A percentile compares a stretch with the other conserved stretches of the same genome.
Conservation (phyloP, 257 asterid species). For the Verbena officinalis region DNA sequence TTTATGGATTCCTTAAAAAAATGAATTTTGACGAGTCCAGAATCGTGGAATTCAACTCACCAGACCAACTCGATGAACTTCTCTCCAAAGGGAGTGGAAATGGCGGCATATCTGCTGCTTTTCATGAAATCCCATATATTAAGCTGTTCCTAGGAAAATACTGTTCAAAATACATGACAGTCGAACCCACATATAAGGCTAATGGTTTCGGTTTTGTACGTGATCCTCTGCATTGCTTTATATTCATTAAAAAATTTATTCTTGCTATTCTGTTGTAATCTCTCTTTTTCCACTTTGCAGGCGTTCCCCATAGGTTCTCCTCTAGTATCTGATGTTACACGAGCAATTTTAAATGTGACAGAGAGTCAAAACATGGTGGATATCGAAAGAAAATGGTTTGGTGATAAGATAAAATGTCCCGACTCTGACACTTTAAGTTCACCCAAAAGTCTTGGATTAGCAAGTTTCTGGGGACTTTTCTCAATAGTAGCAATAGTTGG, state of each 20-base stretch:
- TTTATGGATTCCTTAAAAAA: constrained; percentile 22
- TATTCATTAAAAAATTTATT: neutral
- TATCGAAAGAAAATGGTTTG: constrained; percentile 31
- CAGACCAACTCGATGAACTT: constrained; percentile 26
- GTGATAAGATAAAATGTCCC: constrained; percentile 25
- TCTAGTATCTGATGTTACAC: constrained; percentile 43
- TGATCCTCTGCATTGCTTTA: constrained; percentile 29
- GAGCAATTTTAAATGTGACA: constrained; percentile 46
- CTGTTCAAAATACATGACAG: constrained; percentile 40
- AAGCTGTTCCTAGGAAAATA: constrained; percentile 44
- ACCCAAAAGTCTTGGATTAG: constrained; percentile 32
- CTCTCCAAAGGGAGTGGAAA: constrained; percentile 38
- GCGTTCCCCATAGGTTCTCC: constrained; percentile 53
- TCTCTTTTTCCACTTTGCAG: constrained; percentile 27
- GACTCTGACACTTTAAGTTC: constrained; percentile 12
- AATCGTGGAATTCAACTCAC: constrained; percentile 15
- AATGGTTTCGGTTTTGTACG: constrained; percentile 63
- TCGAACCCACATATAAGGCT: constrained; percentile 43
- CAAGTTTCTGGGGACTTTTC: constrained; percentile 55
- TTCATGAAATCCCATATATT: constrained; percentile 46
- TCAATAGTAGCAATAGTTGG: constrained; percentile 34
- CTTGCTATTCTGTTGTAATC: neutral
- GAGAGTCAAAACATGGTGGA: constrained; percentile 30
- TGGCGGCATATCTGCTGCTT: constrained; percentile 45
- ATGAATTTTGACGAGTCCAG: constrained; percentile 28